These are phyloP conservation scores for Polygonum maritimum DNA, from an alignment of 148 eudicot species.

Conservation along the genomic window DNA sequence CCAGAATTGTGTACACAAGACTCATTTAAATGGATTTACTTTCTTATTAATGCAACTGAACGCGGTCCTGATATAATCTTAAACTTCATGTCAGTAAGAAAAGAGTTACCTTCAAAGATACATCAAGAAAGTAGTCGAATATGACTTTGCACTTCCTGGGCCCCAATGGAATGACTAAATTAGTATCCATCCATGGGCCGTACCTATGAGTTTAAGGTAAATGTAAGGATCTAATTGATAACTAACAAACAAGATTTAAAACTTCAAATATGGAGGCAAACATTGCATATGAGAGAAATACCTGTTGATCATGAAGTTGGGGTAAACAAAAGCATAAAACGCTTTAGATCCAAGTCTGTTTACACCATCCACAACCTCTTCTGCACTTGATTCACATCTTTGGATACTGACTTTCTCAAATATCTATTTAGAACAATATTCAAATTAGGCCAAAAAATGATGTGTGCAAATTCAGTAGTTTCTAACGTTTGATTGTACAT, in stretches of 20 bases:
- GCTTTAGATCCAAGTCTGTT: slow-evolving; percentile 74
- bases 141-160: slow-evolving; percentile 85
- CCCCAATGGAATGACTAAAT: slow-evolving; percentile 78
- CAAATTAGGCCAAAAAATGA: background rate
- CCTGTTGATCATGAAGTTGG: slow-evolving; percentile 97
- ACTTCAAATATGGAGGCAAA: background rate
- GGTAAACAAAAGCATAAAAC: slow-evolving; percentile 80
- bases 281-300: slow-evolving; percentile 7
- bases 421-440: slow-evolving; percentile 29
- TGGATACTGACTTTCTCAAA: slow-evolving; percentile 90
- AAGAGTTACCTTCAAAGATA: slow-evolving; percentile 52
- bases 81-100: background rate
- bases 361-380: slow-evolving; percentile 24
- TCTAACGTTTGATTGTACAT: background rate
- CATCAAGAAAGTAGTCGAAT: slow-evolving; percentile 85
- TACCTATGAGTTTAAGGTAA: slow-evolving; percentile 34
- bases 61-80: background rate
- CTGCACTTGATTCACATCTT: slow-evolving; percentile 41
- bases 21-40: background rate
- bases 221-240: background rate
- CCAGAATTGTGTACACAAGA: background rate
- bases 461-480: background rate
- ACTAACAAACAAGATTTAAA: background rate
- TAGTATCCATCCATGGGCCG: slow-evolving; percentile 99
- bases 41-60: background rate